These are phyloP conservation scores for Candida tammaniensis DNA, from an alignment of 805 yeast species.

Conservation along the genomic window DNA sequence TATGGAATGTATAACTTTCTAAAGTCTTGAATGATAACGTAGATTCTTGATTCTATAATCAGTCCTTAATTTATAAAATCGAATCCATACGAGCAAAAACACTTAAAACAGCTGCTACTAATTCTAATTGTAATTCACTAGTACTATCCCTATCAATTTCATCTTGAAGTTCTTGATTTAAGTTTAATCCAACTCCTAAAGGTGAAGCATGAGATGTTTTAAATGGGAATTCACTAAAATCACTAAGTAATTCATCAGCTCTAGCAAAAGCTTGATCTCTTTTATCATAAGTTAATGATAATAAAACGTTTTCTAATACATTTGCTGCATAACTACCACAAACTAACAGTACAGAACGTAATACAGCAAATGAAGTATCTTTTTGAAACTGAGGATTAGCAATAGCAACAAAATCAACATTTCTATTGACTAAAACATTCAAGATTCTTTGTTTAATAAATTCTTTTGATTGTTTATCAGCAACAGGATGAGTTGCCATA, in stretches of 20 bases:
- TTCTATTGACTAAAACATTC: conserved; percentile 67
- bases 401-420: conserved; percentile 45
- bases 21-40: too few species aligned
- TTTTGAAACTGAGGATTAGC: conserved; percentile 63
- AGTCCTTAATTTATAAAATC: conserved; percentile 46
- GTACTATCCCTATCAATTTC: conserved; percentile 52
- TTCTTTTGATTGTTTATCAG: conserved; percentile 83
- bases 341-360: conserved; percentile 79
- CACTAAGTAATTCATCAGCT: conserved; percentile 87
- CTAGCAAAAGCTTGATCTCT: conserved; percentile 90
- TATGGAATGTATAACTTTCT: too few species aligned
- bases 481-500: conserved; percentile 98
- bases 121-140: conserved; percentile 72
- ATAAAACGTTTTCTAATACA: conserved; percentile 86
- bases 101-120: conserved; percentile 86
- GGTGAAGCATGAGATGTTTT: conserved; percentile 51
- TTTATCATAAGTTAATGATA: conserved; percentile 74
- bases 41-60: too few species aligned
- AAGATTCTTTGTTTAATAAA: conserved; percentile 72
- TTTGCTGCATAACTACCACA: conserved; percentile 94
- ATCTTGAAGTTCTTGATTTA: conserved; percentile 51
- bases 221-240: conserved; percentile 86
- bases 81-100: conserved; percentile 94
- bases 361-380: conserved; percentile 60
- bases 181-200: conserved; percentile 69